These are phyloP conservation scores for Ceratocystis ficicola DNA, from an alignment of 2,329 filamentous ascomycete genomes.

Conservation along the genomic window DNA sequence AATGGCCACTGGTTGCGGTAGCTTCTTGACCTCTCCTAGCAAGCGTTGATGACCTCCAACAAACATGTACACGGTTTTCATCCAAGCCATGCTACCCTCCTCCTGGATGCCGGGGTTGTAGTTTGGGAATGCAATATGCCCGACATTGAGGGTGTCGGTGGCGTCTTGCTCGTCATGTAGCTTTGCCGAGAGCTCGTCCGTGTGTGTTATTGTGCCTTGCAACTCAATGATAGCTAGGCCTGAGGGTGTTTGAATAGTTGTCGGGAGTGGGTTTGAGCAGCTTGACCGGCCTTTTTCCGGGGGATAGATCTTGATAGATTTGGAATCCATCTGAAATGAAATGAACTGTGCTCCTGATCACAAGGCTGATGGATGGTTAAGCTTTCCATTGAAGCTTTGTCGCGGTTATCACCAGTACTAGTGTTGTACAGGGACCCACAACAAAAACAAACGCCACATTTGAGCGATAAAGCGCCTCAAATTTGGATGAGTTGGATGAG, in stretches of 20 bases:
- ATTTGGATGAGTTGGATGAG: neutral
- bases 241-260: constrained; percentile 75
- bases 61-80: constrained; percentile 80
- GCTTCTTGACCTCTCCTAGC: constrained; percentile 79
- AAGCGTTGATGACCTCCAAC: constrained; percentile 81
- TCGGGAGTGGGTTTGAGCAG: constrained; percentile 51
- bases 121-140: constrained; percentile 66
- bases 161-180: constrained; percentile 19
- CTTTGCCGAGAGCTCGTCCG: constrained; percentile 38
- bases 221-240: constrained; percentile 85
- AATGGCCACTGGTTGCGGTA: constrained; percentile 67
- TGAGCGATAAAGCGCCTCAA: too few relatives aligned
- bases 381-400: neutral
- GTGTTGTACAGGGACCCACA: constrained; percentile 10
- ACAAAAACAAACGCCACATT: neutral
- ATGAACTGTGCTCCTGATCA: neutral
- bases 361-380: neutral
- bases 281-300: constrained; percentile 24
- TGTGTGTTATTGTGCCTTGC: constrained; percentile 69
- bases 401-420: neutral
- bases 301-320: constrained; percentile 33
- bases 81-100: constrained; percentile 57
- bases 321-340: neutral
- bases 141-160: constrained; percentile 41
- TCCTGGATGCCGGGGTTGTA: constrained; percentile 45